Conservation (phyloP, 2,329 filamentous ascomycete species). For the Chrysoporthe puriensis region DNA sequence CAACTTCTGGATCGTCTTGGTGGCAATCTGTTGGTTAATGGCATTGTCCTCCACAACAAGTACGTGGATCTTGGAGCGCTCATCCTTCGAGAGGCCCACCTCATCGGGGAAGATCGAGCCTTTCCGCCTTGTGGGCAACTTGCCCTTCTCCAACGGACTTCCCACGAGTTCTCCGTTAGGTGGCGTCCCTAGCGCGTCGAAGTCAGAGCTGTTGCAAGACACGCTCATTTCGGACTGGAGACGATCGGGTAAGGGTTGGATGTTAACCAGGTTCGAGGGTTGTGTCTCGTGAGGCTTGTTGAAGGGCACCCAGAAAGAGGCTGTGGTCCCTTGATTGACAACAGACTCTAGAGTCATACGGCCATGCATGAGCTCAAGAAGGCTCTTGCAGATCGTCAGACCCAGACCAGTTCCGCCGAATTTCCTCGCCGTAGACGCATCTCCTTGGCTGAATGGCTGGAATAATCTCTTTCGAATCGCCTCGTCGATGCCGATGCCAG, state of each 20-base stretch:
- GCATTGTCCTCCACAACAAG: slow-evolving; percentile 80
- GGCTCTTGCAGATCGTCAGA: slow-evolving; percentile 79
- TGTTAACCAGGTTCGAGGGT: slow-evolving; percentile 58
- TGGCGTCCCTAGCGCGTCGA: slow-evolving; percentile 52
- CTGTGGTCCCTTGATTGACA: slow-evolving; percentile 70
- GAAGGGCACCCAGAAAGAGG: slow-evolving; percentile 77
- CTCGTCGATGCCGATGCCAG: slow-evolving; percentile 80
- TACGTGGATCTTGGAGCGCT: slow-evolving; percentile 68
- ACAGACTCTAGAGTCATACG: slow-evolving; percentile 71
- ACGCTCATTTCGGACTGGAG: slow-evolving; percentile 66
- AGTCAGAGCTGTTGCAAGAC: slow-evolving; percentile 70
- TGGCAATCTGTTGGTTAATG: slow-evolving; percentile 50
- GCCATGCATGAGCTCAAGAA: slow-evolving; percentile 79
- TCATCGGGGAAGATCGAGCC: slow-evolving; percentile 39
- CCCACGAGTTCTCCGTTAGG: slow-evolving; percentile 33
- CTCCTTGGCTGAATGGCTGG: slow-evolving; percentile 80
- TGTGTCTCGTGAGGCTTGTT: slow-evolving; percentile 63
- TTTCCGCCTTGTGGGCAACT: slow-evolving; percentile 39
- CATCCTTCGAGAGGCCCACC: slow-evolving; percentile 55
- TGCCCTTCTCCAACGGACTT: slow-evolving; percentile 34
- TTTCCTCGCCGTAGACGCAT: slow-evolving; percentile 76
- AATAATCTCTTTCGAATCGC: slow-evolving; percentile 75
- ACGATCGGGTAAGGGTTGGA: slow-evolving; percentile 68
- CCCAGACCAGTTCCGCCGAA: slow-evolving; percentile 81
- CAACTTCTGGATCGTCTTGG: slow-evolving; percentile 74